Evolutionary conservation across 768 basidiomycete genomes (phyloP).

Genomic region (Boletales sp.): DNA sequence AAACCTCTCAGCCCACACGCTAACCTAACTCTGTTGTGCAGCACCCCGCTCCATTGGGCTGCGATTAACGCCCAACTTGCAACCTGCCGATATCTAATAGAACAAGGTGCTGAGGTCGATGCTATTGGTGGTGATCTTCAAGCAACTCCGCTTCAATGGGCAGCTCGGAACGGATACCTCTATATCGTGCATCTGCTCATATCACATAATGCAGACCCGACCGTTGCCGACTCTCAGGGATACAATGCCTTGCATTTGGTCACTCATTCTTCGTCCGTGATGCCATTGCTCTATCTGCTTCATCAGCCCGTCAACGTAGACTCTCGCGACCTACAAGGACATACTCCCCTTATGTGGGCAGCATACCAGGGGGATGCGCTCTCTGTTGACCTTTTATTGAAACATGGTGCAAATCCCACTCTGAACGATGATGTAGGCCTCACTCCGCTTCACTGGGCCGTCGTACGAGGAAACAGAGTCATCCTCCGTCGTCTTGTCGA

Average conservation of each 20-base stretch:
- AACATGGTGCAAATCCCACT: conserved; percentile 80
- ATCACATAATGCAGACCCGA: conserved; percentile 88
- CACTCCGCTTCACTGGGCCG: conserved; percentile 94
- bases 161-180: conserved; percentile 93
- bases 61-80: conserved; percentile 94
- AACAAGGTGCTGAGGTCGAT: conserved; percentile 93
- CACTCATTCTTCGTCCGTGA: conserved; percentile 90
- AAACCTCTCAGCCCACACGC: neutral
- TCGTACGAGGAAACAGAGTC: conserved; percentile 87
- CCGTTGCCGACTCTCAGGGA: conserved; percentile 86
- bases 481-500: conserved; percentile 84
- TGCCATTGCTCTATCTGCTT: conserved; percentile 88
- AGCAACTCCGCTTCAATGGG: conserved; percentile 98
- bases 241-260: conserved; percentile 96
- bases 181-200: conserved; percentile 93
- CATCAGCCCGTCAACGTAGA: conserved; percentile 94
- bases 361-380: conserved; percentile 98
- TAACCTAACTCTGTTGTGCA: conserved; percentile 14
- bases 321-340: conserved; percentile 85
- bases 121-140: conserved; percentile 90
- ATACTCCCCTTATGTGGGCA: conserved; percentile 98
- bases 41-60: conserved; percentile 95
- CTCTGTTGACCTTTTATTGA: conserved; percentile 85
- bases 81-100: conserved; percentile 81
- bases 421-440: conserved; percentile 79